A percentile compares a stretch with the other conserved stretches of the same genome.
phyloP scores from a whole-genome alignment of 495 filamentous ascomycete species.

The Monascus purpureus region DNA sequence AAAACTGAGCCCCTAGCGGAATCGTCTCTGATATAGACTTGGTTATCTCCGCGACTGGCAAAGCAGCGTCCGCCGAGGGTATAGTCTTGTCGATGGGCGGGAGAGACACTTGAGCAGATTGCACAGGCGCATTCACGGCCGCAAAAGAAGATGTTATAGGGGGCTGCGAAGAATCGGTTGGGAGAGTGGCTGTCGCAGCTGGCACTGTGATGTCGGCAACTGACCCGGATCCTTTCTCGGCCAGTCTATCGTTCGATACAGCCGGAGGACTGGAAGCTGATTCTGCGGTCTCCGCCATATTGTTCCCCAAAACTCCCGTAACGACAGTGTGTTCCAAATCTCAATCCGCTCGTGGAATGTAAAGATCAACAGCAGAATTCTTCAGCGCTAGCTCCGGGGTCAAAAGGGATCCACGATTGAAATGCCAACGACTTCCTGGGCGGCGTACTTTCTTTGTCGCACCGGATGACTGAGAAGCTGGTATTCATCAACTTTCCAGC shows the following conservation, averaged over 20 bases:
- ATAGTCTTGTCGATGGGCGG: conserved; percentile 17
- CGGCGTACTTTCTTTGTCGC: too few species aligned
- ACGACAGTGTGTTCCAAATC: too few species aligned
- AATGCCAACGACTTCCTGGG: too few species aligned
- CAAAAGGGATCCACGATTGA: conserved; percentile 6
- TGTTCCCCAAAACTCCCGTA: background rate
- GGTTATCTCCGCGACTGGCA: conserved; percentile 14
- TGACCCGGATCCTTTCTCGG: too few species aligned
- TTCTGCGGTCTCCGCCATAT: conserved; percentile 26
- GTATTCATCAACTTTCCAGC: too few species aligned
- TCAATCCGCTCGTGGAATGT: background rate
- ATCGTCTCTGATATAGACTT: background rate
- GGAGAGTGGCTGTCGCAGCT: too few species aligned
- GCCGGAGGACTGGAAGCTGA: conserved; percentile 13
- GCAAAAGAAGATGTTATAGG: conserved; percentile 3
- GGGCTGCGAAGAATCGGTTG: conserved; percentile 5
- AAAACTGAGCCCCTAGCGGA: background rate
- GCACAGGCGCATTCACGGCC: conserved; percentile 17
- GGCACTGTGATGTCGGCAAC: too few species aligned
- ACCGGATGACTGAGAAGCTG: too few species aligned
- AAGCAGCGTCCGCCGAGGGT: conserved; percentile 22
- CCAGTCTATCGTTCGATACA: conserved; percentile 13
- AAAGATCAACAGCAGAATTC: background rate
- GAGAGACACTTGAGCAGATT: conserved; percentile 20
- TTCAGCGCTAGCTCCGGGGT: conserved; percentile 6